Percentiles rank a stretch among this genome's conserved stretches.
Conservation (phyloP, 108 stramenopile species). For the Nitzschia putrida region DNA sequence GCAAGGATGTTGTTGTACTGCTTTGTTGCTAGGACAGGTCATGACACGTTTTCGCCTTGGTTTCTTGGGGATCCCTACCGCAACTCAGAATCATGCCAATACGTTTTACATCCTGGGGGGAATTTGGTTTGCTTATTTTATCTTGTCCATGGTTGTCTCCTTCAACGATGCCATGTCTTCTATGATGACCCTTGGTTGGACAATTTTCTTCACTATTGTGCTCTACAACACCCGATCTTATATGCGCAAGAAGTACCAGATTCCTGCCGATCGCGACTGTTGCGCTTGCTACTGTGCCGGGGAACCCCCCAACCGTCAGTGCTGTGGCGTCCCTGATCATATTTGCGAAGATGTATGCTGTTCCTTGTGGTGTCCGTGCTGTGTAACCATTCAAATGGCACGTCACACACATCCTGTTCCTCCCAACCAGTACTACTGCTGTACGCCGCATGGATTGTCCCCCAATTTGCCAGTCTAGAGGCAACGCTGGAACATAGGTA, state of each 20-base stretch:
- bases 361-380: slow-evolving; percentile 46
- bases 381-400: slow-evolving; percentile 47
- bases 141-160: neutral
- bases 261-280: slow-evolving; percentile 19
- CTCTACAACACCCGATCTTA: slow-evolving; percentile 18
- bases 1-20: slow-evolving; percentile 19
- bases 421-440: slow-evolving; percentile 27
- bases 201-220: slow-evolving; percentile 7
- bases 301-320: neutral
- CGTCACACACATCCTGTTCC: slow-evolving; percentile 49
- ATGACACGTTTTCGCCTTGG: slow-evolving; percentile 50
- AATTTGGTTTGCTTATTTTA: neutral
- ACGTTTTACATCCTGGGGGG: slow-evolving; percentile 16
- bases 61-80: slow-evolving; percentile 25
- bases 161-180: neutral
- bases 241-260: slow-evolving; percentile 40
- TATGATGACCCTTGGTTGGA: neutral
- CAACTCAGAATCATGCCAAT: slow-evolving; percentile 1
- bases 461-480: neutral
- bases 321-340: neutral
- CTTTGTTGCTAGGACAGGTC: slow-evolving; percentile 45
- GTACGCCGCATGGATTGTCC: slow-evolving; percentile 35
- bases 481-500: neutral
- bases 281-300: neutral
- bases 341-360: slow-evolving; percentile 46